Conservation (phyloP, 495 filamentous ascomycete genomes). For the Collariella sp. region DNA sequence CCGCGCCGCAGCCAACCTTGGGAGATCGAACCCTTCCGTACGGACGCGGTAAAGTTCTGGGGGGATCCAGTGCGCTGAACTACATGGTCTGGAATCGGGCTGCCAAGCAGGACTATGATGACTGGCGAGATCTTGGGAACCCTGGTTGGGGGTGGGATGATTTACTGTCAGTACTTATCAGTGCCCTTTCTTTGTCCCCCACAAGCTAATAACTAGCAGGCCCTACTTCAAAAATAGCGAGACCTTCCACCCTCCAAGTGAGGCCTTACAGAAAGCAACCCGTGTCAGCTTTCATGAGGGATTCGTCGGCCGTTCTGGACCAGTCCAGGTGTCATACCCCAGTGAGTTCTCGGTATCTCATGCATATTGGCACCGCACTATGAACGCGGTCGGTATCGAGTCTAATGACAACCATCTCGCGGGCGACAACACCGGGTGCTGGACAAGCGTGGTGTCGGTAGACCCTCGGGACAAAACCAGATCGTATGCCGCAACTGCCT, state of each 20-base stretch:
- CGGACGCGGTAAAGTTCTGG: constrained; percentile 43
- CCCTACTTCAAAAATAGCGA: constrained; percentile 44
- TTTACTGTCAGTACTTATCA: constrained; percentile 33
- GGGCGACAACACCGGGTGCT: constrained; percentile 38
- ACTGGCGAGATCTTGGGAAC: constrained; percentile 49
- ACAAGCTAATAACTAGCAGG: constrained; percentile 16
- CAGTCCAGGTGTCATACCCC: constrained; percentile 38
- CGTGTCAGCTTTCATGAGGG: constrained; percentile 1
- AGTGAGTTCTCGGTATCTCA: constrained; percentile 37
- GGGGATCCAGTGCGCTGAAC: constrained; percentile 35
- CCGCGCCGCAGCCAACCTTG: constrained; percentile 37
- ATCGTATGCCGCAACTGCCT: constrained; percentile 39
- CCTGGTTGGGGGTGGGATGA: constrained; percentile 51
- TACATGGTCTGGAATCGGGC: constrained; percentile 52
- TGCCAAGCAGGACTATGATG: constrained; percentile 47
- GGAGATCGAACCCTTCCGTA: constrained; percentile 29
- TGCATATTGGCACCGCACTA: constrained; percentile 40
- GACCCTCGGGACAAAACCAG: constrained; percentile 30
- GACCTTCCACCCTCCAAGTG: constrained; percentile 33
- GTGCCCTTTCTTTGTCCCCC: too few species aligned
- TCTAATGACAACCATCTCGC: constrained; percentile 34
- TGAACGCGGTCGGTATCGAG: constrained; percentile 34
- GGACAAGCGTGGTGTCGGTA: constrained; percentile 38
- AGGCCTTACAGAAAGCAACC: constrained; percentile 21
- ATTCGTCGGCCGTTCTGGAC: constrained; percentile 35